Base-by-base conservation (phyloP, 169 alveolate species). In the Plasmodium billcollinsi region DNA sequence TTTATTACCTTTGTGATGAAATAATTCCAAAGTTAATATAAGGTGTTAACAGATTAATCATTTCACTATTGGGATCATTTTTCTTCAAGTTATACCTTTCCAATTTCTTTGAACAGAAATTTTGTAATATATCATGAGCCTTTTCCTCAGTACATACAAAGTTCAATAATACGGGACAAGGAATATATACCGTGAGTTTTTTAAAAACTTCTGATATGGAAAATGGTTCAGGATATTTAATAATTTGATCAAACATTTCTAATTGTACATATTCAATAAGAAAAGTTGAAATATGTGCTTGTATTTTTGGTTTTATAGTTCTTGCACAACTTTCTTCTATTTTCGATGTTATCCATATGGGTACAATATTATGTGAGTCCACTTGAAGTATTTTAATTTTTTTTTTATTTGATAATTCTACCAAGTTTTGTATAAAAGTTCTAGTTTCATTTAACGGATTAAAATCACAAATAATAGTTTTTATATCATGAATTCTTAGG, bases 311-410 rank as follows among this genome's bases (percentile, higher is more conserved):
- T 63, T 58, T 70, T 47, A 88, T 73, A 5, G 93, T 88, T 24
- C 93, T 26, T 5, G 72, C 83, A 29, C 88, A 75, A 12, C 12
- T 45, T 76, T 93, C 96, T 65, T 73, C 85, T 47, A 70, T 70
- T 49, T 90, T 61, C 12, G 96, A 93, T 18, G 96, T 70, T 5
- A 90, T 45, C 96, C 96, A 93, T 26, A 67, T 39, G 29, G 96
- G 94, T 5, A 93, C 88, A 15, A 93, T 59, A 49, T 73, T 88
- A 70, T 93, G 96, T 6, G 96, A 88, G 74, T 93, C 96, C 1
- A 88, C 91, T 74, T 90, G 96, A 50, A 70, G 52, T n/a, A 92
- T 62, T 21, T 92, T 86, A 24, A 88, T 54, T 15, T 73, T 73
- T 71, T 59, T 71, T 65, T 61, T 69, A 49, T 74, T 71, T 43